A percentile compares a stretch with the other conserved stretches of the same genome.
These are phyloP conservation scores for Lablab purpureus DNA, from an alignment of 306 rosid species.

Conservation along the genomic window DNA sequence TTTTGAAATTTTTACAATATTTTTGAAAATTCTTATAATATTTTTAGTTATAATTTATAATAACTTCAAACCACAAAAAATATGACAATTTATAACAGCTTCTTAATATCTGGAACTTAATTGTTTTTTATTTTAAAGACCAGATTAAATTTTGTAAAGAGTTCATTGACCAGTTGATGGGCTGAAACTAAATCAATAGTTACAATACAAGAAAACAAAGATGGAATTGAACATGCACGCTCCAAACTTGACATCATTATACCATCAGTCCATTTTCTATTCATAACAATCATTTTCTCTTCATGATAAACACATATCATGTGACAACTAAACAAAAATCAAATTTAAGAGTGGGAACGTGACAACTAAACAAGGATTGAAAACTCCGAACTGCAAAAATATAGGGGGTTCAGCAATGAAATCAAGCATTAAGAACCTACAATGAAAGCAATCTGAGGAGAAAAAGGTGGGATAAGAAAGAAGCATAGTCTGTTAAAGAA, in stretches of 20 bases:
- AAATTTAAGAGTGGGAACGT: neutral
- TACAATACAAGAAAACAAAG: too few relatives aligned
- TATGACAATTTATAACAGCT: too few relatives aligned
- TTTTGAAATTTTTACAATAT: too few relatives aligned
- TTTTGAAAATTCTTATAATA: too few relatives aligned
- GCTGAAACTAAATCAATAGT: too few relatives aligned
- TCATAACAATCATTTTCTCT: neutral
- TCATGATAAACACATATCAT: neutral
- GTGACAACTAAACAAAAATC: neutral
- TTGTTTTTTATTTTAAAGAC: too few relatives aligned
- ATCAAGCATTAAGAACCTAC: neutral
- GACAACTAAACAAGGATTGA: neutral
- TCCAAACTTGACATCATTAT: neutral
- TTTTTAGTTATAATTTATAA: too few relatives aligned
- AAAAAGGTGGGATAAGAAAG: neutral
- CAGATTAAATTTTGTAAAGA: too few relatives aligned
- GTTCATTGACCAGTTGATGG: too few relatives aligned
- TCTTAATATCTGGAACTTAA: too few relatives aligned
- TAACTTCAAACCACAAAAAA: too few relatives aligned
- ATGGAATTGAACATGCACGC: neutral
- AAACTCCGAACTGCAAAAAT: neutral
- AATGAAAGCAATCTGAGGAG: neutral
- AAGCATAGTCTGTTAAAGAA: neutral
- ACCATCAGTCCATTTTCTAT: neutral
- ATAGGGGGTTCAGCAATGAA: neutral